Percentiles rank a stretch among this genome's conserved stretches.
These are phyloP conservation scores for Furculomyces boomerangus DNA, from an alignment of 371 early-diverging fungal genomes.

Conservation along the genomic window DNA sequence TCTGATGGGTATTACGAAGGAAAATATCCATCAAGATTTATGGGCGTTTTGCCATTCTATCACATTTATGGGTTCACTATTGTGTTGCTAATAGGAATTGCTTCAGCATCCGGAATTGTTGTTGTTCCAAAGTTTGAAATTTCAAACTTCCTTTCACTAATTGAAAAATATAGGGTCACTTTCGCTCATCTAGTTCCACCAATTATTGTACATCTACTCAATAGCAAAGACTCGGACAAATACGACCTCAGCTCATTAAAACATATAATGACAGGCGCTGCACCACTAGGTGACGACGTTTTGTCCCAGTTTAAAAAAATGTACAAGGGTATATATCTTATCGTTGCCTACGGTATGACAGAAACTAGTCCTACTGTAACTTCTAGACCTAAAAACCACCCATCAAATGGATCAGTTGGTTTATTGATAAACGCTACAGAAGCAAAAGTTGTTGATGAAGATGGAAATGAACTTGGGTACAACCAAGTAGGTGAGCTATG, in stretches of 20 bases:
- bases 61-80: constrained; percentile 47
- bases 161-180: constrained; percentile 48
- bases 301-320: constrained; percentile 3
- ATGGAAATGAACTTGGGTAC: constrained; percentile 28
- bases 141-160: constrained; percentile 31
- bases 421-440: constrained; percentile 42
- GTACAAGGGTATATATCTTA: constrained; percentile 7
- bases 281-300: constrained; percentile 41
- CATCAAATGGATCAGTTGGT: constrained; percentile 40
- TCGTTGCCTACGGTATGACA: constrained; percentile 48
- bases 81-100: constrained; percentile 7
- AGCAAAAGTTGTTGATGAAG: constrained; percentile 49
- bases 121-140: constrained; percentile 44
- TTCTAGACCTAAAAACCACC: constrained; percentile 20
- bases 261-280: constrained; percentile 55
- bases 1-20: constrained; percentile 5
- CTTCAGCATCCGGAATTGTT: constrained; percentile 6
- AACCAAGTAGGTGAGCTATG: constrained; percentile 62
- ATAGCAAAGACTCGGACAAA: constrained; percentile 41
- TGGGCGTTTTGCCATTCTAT: constrained; percentile 37
- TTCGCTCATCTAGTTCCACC: constrained; percentile 64
- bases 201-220: constrained; percentile 43
- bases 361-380: constrained; percentile 40
- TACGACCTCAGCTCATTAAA: constrained; percentile 48
- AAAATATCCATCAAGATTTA: background rate